Evolutionary conservation across 1,139 yeast genomes (phyloP).

Genomic region (Nakaseomyces bracarensis): DNA sequence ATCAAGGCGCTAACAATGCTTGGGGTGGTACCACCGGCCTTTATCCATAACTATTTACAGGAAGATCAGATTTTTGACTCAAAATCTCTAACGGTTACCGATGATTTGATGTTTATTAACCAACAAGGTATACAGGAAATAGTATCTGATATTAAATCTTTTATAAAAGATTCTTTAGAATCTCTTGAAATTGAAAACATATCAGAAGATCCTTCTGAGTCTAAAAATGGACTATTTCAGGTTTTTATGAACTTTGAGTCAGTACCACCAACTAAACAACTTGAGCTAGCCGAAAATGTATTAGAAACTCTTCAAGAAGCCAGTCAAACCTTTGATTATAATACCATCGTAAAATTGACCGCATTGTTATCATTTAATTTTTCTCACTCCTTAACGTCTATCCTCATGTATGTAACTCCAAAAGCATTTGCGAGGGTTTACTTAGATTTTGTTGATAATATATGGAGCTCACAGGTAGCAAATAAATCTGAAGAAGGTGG

Average conservation of each 20-base stretch:
- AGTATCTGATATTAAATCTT: conserved; percentile 21
- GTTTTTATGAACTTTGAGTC: conserved; percentile 34
- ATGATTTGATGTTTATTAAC: conserved; percentile 23
- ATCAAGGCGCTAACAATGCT: conserved; percentile 45
- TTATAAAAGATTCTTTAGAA: conserved; percentile 37
- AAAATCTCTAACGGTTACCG: conserved; percentile 27
- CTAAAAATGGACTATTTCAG: conserved; percentile 35
- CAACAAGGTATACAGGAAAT: conserved; percentile 28
- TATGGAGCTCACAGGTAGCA: conserved; percentile 18
- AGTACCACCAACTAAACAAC: conserved; percentile 38
- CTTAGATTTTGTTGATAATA: conserved; percentile 23
- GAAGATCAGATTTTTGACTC: conserved; percentile 37
- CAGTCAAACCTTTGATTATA: conserved; percentile 30
- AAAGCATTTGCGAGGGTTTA: conserved; percentile 15
- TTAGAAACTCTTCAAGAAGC: conserved; percentile 36
- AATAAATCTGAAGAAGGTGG: conserved; percentile 15
- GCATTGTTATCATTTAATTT: conserved; percentile 24
- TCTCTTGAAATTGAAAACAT: conserved; percentile 49
- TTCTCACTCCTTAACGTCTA: conserved; percentile 25
- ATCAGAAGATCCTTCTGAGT: conserved; percentile 30
- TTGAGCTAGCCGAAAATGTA: conserved; percentile 36
- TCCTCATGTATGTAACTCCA: conserved; percentile 24
- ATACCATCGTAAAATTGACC: conserved; percentile 23
- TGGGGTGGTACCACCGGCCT: conserved; percentile 35
- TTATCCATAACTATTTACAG: conserved; percentile 41